A percentile compares a stretch with the other conserved stretches of the same genome.
phyloP scores from a whole-genome alignment of 805 yeast genomes.

The Alloascoidea africana region DNA sequence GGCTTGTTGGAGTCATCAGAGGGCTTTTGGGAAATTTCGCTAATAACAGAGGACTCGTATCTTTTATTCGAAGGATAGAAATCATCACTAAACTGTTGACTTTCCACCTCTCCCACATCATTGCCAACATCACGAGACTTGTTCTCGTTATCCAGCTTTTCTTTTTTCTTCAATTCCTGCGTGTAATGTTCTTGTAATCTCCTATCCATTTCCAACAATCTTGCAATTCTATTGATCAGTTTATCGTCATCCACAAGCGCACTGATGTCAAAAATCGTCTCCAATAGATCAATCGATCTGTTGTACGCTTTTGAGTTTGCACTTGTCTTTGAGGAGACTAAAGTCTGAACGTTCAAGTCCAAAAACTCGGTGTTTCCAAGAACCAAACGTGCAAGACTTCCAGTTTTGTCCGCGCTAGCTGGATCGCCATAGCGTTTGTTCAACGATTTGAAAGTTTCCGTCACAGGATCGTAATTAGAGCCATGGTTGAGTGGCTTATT shows the following conservation, averaged over 20 bases:
- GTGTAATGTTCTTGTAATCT: background rate
- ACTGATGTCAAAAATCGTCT: background rate
- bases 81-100: background rate
- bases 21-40: background rate
- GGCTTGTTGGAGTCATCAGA: too few relatives aligned
- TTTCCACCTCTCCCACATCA: background rate
- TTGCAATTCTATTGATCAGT: background rate
- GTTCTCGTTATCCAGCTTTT: background rate
- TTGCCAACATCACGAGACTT: background rate
- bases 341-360: conserved; percentile 1
- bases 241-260: background rate
- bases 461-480: background rate
- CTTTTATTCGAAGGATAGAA: background rate
- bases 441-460: background rate
- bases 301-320: too few relatives aligned
- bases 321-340: background rate
- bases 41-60: background rate
- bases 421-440: background rate
- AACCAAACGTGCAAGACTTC: background rate
- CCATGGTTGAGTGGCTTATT: background rate
- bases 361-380: background rate
- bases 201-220: background rate
- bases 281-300: background rate
- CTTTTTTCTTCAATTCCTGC: background rate
- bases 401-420: background rate